These are phyloP conservation scores for Lolium multiflorum DNA, from an alignment of 176 grass and related monocot species.

Conservation along the genomic window DNA sequence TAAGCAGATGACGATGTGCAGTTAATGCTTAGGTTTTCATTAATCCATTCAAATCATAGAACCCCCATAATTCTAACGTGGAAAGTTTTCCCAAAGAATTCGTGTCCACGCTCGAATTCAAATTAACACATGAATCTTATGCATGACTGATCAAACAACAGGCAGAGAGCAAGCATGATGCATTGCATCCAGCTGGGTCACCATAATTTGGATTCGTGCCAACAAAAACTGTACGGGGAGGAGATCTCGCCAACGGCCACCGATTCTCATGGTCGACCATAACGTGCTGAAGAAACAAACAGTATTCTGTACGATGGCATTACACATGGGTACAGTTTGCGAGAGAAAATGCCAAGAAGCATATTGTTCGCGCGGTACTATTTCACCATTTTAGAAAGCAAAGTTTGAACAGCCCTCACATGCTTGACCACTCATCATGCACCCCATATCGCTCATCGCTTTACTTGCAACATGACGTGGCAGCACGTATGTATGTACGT, in stretches of 20 bases:
- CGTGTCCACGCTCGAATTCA: constrained; percentile 12
- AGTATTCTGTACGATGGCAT: neutral
- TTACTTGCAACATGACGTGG: neutral
- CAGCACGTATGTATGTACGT: neutral
- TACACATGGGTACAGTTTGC: constrained; percentile 26
- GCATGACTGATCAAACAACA: neutral
- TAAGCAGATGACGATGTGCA: too few relatives aligned
- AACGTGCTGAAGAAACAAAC: neutral
- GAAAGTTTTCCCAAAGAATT: neutral
- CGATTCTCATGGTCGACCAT: constrained; percentile 23
- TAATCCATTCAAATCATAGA: neutral
- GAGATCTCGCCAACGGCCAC: constrained; percentile 25
- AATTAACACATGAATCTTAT: constrained; percentile 4
- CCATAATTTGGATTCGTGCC: constrained; percentile 3
- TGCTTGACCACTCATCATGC: constrained; percentile 8
- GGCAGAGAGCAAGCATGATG: neutral
- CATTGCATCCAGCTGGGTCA: constrained; percentile 29
- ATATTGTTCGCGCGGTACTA: constrained; percentile 4
- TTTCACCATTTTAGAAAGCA: neutral
- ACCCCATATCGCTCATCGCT: neutral
- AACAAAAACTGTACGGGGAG: constrained; percentile 22
- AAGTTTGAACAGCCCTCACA: constrained; percentile 35
- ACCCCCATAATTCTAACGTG: neutral
- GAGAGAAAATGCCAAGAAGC: constrained; percentile 39
- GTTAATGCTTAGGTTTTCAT: neutral